These are phyloP conservation scores for Senecio squalidus DNA, from an alignment of 140 eudicot genomes.

Conservation along the genomic window DNA sequence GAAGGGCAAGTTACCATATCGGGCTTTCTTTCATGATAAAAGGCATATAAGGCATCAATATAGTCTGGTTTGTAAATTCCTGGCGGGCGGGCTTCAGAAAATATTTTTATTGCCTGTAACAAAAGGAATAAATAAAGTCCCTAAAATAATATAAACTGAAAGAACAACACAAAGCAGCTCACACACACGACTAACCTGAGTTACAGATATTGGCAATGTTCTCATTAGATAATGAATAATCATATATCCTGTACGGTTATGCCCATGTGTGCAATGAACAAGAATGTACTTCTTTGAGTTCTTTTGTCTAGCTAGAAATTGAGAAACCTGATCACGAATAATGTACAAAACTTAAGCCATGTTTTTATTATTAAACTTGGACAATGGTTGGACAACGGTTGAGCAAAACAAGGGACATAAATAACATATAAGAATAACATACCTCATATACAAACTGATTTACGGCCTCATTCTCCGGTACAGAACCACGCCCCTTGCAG, in stretches of 20 bases:
- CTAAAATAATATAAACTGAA: neutral
- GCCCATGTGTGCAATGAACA: conserved; percentile 99
- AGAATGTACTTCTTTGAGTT: conserved; percentile 72
- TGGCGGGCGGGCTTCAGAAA: conserved; percentile 91
- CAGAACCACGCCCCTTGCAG: conserved; percentile 95
- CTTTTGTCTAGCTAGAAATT: conserved; percentile 68
- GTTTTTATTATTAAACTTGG: too few species aligned
- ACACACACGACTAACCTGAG: conserved; percentile 56
- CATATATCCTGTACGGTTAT: conserved; percentile 97
- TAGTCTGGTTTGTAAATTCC: conserved; percentile 91
- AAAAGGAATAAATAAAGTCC: conserved; percentile 7
- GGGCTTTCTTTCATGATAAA: conserved; percentile 82
- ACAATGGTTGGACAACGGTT: neutral
- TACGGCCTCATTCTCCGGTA: conserved; percentile 87
- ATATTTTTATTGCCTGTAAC: conserved; percentile 68
- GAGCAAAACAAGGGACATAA: neutral
- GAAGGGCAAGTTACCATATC: conserved; percentile 75
- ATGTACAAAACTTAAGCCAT: too few species aligned
- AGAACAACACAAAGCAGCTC: neutral
- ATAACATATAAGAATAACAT: conserved; percentile 12
- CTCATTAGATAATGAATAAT: conserved; percentile 94
- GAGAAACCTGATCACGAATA: conserved; percentile 52
- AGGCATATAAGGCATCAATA: conserved; percentile 77
- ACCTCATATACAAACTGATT: conserved; percentile 85
- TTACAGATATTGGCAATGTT: conserved; percentile 61